Conservation (phyloP, 1,139 yeast species). For the Scheffersomyces segobiensis region DNA sequence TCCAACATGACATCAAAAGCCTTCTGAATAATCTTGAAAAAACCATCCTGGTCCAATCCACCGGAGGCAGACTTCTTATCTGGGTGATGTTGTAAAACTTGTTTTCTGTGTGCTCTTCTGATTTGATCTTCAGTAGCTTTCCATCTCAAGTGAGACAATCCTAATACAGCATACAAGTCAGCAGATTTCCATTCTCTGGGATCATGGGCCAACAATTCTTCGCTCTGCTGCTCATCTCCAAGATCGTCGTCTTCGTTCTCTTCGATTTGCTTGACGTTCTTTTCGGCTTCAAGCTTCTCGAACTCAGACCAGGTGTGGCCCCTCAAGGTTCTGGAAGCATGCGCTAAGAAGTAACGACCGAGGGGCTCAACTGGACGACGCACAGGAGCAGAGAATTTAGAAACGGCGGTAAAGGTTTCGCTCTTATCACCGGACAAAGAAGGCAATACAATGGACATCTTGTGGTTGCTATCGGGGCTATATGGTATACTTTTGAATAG, state of each 20-base stretch:
- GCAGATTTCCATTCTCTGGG: slow-evolving; percentile 98
- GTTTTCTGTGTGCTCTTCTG: slow-evolving; percentile 95
- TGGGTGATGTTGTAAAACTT: slow-evolving; percentile 96
- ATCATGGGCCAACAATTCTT: slow-evolving; percentile 77
- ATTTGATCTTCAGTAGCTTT: slow-evolving; percentile 91
- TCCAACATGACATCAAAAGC: slow-evolving; percentile 91
- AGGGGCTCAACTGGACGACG: slow-evolving; percentile 95
- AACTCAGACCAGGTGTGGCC: slow-evolving; percentile 99
- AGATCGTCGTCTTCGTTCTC: slow-evolving; percentile 69
- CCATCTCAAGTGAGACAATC: slow-evolving; percentile 87
- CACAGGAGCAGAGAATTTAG: slow-evolving; percentile 62
- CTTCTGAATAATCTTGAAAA: slow-evolving; percentile 96
- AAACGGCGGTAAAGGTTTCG: slow-evolving; percentile 52
- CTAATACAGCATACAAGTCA: slow-evolving; percentile 94
- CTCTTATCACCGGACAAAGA: slow-evolving; percentile 39
- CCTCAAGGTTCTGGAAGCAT: slow-evolving; percentile 92
- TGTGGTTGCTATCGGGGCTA: background rate
- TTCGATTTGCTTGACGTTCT: slow-evolving; percentile 75
- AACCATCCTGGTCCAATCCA: slow-evolving; percentile 90
- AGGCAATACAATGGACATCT: slow-evolving; percentile 42
- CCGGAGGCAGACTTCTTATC: slow-evolving; percentile 92
- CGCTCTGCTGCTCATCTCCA: slow-evolving; percentile 77
- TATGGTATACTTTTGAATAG: background rate
- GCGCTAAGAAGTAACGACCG: slow-evolving; percentile 93
- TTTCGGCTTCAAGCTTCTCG: slow-evolving; percentile 91